phyloP scores from a whole-genome alignment of 192 early-diverging fungal genomes.

The Rhizophagus sp. region DNA sequence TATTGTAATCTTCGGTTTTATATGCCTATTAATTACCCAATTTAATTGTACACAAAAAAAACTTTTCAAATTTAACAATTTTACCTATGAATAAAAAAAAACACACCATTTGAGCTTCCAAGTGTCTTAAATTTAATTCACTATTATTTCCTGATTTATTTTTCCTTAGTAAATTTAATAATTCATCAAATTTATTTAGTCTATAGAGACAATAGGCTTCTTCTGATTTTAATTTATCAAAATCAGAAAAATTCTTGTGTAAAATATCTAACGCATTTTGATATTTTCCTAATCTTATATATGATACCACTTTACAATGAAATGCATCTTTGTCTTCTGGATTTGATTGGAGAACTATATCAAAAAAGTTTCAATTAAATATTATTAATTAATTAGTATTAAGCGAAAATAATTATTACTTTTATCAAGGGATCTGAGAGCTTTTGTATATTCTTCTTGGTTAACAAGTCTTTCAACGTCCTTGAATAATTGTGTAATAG shows the following conservation, averaged over 20 bases:
- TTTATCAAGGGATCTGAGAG: slow-evolving; percentile 53
- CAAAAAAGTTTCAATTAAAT: background rate
- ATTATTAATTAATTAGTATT: background rate
- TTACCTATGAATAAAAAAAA: background rate
- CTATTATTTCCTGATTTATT: slow-evolving; percentile 31
- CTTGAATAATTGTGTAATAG: slow-evolving; percentile 50
- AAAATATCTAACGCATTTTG: slow-evolving; percentile 53
- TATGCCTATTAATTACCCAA: slow-evolving; percentile 42
- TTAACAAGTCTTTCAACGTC: slow-evolving; percentile 52
- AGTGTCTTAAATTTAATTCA: slow-evolving; percentile 45
- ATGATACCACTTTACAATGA: slow-evolving; percentile 57
- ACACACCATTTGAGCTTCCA: slow-evolving; percentile 72
- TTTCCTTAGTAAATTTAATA: slow-evolving; percentile 40
- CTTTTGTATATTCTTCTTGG: slow-evolving; percentile 56
- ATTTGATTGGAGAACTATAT: slow-evolving; percentile 41
- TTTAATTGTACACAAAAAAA: background rate
- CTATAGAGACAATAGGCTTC: slow-evolving; percentile 69
- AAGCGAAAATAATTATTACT: slow-evolving; percentile 35
- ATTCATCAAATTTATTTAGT: slow-evolving; percentile 54
- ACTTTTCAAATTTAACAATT: background rate
- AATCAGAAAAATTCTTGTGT: slow-evolving; percentile 25
- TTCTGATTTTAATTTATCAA: slow-evolving; percentile 51
- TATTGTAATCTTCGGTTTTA: slow-evolving; percentile 55
- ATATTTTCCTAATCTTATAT: slow-evolving; percentile 59
- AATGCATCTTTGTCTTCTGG: slow-evolving; percentile 54